Base-by-base conservation (phyloP, 345 rosid species). In the Gossypium anomalum region DNA sequence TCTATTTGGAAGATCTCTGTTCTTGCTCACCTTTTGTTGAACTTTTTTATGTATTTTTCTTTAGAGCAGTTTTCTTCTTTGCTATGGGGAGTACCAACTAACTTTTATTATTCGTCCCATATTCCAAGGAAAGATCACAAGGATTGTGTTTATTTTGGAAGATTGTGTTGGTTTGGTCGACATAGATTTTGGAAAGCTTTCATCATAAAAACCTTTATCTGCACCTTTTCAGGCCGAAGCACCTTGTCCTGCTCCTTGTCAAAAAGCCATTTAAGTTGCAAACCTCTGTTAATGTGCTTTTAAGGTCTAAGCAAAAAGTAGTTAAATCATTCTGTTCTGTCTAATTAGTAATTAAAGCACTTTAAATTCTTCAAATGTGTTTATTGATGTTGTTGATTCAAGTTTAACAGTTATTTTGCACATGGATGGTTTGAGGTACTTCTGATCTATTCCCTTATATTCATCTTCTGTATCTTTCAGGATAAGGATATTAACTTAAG, bases 401-500 rank as follows among this genome's bases (percentile, higher is more conserved):
- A 20, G 4, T 43, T 64, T 10, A n/a, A 38, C 15, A 64, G 34
- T 47, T 67, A 7, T 67, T 67, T 14, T 45, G 13, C 20, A 12
- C 44, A 53, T 34, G 7, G 13, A 68, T 57, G 43, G 29, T 53
- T 23, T 45, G 49, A 29, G 56, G 55, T 73, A 53, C 25, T 70
- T 70, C 43, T 52, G 48, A 52, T 70, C 44, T 52, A 29, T 3
- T 17, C 48, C 76, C 29, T 74, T 60, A 17, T 83, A 68, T 44
- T 56, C n/a, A 51, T 45, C 69, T 62, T 76, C 41, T 71, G 9
- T 79, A 75, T 29, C 63, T 83, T 84, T 57, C 88, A 95, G 99
- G 97, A 96, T 45, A 96, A 91, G 78, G 99, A 93, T 80, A 89
- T 92, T 64, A 92, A 69, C 82, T 81, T 96, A 83, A 89, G 97